phyloP scores from a whole-genome alignment of 305 asterid species.

The Coffea humblotiana region DNA sequence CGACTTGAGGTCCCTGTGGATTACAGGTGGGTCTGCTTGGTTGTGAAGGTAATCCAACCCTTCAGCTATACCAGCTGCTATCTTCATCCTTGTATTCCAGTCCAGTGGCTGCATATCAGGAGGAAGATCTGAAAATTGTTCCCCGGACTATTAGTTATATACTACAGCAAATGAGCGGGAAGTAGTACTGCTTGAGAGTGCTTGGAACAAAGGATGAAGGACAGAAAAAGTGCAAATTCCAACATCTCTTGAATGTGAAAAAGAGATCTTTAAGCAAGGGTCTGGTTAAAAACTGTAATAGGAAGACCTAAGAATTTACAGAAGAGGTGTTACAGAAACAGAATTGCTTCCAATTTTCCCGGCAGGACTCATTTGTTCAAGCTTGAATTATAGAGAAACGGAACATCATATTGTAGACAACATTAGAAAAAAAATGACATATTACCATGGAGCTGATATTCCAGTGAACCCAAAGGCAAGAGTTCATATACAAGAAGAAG shows the following conservation, averaged over 20 bases:
- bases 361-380: background rate
- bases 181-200: too few relatives aligned
- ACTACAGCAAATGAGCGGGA: background rate
- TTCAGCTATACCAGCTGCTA: constrained; percentile 43
- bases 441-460: constrained; percentile 41
- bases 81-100: constrained; percentile 41
- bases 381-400: background rate
- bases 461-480: constrained; percentile 44
- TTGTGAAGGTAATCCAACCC: constrained; percentile 44
- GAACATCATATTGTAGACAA: background rate
- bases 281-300: background rate
- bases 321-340: background rate
- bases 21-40: constrained; percentile 33
- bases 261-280: background rate
- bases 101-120: constrained; percentile 33
- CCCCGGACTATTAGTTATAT: background rate
- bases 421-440: too few relatives aligned
- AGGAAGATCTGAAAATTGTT: constrained; percentile 30
- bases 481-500: constrained; percentile 46
- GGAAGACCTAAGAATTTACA: background rate
- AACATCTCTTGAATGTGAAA: background rate
- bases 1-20: constrained; percentile 40
- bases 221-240: too few relatives aligned
- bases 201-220: too few relatives aligned
- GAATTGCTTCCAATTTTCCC: background rate